Percentiles rank a stretch among this genome's conserved stretches.
phyloP scores from a whole-genome alignment of 768 basidiomycete genomes.

The Hemileccinum impolitum region DNA sequence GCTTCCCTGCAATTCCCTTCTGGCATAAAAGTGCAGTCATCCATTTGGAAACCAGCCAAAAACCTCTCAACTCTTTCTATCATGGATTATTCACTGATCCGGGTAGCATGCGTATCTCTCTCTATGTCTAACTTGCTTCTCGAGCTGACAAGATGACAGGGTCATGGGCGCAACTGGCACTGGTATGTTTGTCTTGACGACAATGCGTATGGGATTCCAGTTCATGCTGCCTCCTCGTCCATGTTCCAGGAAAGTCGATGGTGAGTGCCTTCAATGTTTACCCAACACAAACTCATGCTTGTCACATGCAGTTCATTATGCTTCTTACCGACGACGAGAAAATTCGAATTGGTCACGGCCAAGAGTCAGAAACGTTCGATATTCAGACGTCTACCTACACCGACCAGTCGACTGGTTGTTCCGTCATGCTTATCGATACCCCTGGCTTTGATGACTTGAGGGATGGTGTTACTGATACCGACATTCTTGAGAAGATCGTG shows the following conservation, averaged over 20 bases:
- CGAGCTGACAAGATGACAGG: neutral
- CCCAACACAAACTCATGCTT: neutral
- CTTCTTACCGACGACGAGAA: constrained; percentile 2
- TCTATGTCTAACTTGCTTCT: neutral
- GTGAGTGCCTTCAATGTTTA: neutral
- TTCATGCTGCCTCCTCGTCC: neutral
- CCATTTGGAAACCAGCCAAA: too few relatives aligned
- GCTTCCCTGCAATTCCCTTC: too few relatives aligned
- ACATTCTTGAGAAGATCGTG: constrained; percentile 19
- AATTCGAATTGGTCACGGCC: constrained; percentile 4
- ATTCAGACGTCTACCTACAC: neutral
- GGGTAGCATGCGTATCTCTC: neutral
- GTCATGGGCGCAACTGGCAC: constrained; percentile 5
- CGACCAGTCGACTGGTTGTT: neutral
- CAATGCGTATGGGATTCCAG: neutral
- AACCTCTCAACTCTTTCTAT: neutral
- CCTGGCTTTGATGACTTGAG: constrained; percentile 8
- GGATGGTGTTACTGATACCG: constrained; percentile 14
- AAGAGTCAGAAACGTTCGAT: constrained; percentile 4
- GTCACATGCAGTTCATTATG: constrained; percentile 3
- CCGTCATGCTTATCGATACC: constrained; percentile 19
- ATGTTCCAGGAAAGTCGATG: constrained; percentile 4
- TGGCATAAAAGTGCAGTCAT: too few relatives aligned
- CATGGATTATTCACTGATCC: neutral
- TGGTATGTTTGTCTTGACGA: neutral